Percentiles rank a stretch among this genome's conserved stretches.
phyloP scores from a whole-genome alignment of 805 yeast genomes.

The Candida michaelii region DNA sequence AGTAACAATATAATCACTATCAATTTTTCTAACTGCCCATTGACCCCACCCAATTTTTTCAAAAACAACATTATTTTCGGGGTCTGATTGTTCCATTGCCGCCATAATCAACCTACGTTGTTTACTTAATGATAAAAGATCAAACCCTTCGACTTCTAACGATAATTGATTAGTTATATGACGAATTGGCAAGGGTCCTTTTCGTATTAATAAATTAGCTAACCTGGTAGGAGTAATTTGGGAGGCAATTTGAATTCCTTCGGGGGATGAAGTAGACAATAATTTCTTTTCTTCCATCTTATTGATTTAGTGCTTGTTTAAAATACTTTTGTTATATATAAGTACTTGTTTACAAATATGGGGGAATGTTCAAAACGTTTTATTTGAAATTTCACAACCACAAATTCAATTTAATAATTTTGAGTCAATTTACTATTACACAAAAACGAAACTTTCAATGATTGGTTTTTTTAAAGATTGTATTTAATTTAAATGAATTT shows the following conservation, averaged over 20 bases:
- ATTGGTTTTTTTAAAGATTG: neutral
- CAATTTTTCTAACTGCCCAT: constrained; percentile 75
- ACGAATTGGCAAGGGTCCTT: constrained; percentile 89
- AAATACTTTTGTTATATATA: too few species aligned
- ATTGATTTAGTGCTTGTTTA: neutral
- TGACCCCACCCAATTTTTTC: constrained; percentile 98
- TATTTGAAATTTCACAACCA: neutral
- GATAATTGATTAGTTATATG: constrained; percentile 81
- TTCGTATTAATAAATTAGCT: constrained; percentile 62
- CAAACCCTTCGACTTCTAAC: constrained; percentile 74
- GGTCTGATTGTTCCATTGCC: constrained; percentile 74
- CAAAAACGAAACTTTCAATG: neutral
- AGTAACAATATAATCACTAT: constrained; percentile 45
- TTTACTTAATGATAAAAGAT: constrained; percentile 76
- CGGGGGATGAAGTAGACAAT: constrained; percentile 79
- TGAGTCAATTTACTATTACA: neutral
- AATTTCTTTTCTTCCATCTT: constrained; percentile 12
- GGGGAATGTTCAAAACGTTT: neutral
- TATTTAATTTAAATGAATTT: neutral
- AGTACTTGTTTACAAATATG: too few species aligned
- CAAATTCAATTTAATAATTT: neutral
- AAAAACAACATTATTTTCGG: constrained; percentile 63
- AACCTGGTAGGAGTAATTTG: constrained; percentile 79
- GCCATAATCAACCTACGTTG: constrained; percentile 89
- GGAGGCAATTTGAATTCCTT: constrained; percentile 83